Conservation (phyloP, 495 filamentous ascomycete species). For the Filosporella fistucella region DNA sequence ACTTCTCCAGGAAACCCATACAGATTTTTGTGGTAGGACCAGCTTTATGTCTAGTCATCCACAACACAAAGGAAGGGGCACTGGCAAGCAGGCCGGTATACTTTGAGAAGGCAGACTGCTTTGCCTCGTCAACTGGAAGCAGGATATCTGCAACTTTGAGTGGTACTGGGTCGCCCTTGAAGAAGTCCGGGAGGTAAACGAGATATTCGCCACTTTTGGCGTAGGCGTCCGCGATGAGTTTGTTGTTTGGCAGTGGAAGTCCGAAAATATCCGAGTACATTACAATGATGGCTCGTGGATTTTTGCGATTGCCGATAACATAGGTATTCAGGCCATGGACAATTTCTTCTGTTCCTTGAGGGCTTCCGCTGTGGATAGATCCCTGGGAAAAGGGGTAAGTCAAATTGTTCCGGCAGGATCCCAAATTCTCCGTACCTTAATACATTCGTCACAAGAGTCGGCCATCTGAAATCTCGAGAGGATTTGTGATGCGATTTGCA, state of each 20-base stretch:
- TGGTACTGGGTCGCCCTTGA: conserved; percentile 37
- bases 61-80: not conserved
- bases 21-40: not conserved
- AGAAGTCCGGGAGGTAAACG: conserved; percentile 57
- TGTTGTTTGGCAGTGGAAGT: conserved; percentile 49
- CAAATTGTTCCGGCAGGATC: not conserved
- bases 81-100: not conserved
- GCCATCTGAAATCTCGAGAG: no score
- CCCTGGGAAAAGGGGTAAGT: not conserved
- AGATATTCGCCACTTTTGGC: conserved; percentile 40
- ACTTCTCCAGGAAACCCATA: conserved; percentile 20
- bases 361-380: not conserved
- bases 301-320: conserved; percentile 26
- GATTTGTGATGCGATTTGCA: no score
- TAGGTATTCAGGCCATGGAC: conserved; percentile 48
- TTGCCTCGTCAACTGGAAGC: not conserved
- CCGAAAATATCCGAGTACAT: conserved; percentile 55
- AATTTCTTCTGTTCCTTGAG: conserved; percentile 21
- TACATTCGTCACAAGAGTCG: not conserved
- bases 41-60: not conserved
- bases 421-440: not conserved
- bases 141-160: not conserved
- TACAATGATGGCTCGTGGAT: conserved; percentile 46
- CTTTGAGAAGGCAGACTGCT: not conserved
- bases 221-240: conserved; percentile 48